phyloP scores from a whole-genome alignment of 208 protist genomes.

The Crithidia mellificae region DNA sequence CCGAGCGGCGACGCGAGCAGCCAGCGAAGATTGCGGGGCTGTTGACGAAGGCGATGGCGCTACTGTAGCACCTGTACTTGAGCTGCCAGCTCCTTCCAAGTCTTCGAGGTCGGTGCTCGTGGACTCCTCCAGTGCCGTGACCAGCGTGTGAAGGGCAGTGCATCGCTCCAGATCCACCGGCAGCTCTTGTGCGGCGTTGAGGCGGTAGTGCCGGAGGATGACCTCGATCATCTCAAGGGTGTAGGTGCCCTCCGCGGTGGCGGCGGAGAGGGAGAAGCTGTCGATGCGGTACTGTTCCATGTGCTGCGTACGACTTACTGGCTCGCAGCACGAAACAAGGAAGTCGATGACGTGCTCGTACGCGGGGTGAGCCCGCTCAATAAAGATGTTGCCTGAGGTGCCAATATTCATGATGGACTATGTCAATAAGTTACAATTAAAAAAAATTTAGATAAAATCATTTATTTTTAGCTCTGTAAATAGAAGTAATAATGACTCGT shows the following conservation, averaged over 20 bases:
- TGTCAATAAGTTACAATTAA: no score
- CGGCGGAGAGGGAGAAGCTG: slow-evolving; percentile 78
- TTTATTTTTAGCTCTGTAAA: not conserved
- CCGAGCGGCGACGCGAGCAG: not conserved
- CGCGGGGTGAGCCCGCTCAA: slow-evolving; percentile 73
- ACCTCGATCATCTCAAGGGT: slow-evolving; percentile 79
- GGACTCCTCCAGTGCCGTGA: slow-evolving; percentile 31
- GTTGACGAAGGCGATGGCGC: not conserved
- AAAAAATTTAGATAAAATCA: not conserved
- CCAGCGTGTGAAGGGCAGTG: slow-evolving; percentile 39
- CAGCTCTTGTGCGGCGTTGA: slow-evolving; percentile 54
- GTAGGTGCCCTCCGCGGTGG: slow-evolving; percentile 86
- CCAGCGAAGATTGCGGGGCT: not conserved
- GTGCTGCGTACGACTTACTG: slow-evolving; percentile 80
- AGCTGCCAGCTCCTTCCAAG: not conserved
- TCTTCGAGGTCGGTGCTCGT: not conserved
- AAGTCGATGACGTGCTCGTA: slow-evolving; percentile 82
- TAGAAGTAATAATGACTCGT: not conserved
- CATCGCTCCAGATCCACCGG: slow-evolving; percentile 62
- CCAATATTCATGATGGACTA: slow-evolving; percentile 68
- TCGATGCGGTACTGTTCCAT: slow-evolving; percentile 85
- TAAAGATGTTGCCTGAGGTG: slow-evolving; percentile 63
- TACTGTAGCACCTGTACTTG: not conserved
- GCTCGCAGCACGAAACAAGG: slow-evolving; percentile 87
- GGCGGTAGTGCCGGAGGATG: slow-evolving; percentile 75